Evolutionary conservation across 2,329 filamentous ascomycete species (phyloP).

Genomic region (Hymenoscyphus fraxineus): DNA sequence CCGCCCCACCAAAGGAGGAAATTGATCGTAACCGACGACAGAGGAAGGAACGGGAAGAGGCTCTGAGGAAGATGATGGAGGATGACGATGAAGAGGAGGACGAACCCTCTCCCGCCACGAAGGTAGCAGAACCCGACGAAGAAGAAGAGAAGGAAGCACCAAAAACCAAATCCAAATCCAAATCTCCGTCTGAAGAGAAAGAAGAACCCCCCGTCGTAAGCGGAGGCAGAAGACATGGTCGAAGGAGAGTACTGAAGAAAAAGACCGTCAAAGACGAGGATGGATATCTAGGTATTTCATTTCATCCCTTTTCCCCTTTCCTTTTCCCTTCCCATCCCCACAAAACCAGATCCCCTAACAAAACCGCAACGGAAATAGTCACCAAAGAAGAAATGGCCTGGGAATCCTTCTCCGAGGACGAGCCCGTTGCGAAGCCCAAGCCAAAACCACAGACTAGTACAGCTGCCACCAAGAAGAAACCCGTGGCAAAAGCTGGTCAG

Average conservation of each 20-base stretch:
- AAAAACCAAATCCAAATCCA: constrained; percentile 31
- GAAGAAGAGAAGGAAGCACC: constrained; percentile 31
- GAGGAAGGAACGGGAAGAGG: constrained; percentile 62
- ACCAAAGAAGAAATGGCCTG: constrained; percentile 80
- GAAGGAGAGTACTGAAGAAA: constrained; percentile 80
- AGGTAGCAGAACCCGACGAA: constrained; percentile 49
- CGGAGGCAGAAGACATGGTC: constrained; percentile 69
- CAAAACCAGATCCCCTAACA: not conserved
- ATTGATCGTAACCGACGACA: constrained; percentile 38
- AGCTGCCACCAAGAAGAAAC: constrained; percentile 46
- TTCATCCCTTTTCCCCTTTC: not conserved
- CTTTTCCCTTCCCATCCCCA: constrained; percentile 13
- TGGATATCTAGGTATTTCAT: constrained; percentile 73
- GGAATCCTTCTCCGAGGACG: constrained; percentile 93
- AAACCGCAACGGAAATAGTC: constrained; percentile 47
- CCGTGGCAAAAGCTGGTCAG: constrained; percentile 56
- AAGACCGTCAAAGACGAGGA: constrained; percentile 83
- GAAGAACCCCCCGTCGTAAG: constrained; percentile 41
- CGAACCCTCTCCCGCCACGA: constrained; percentile 42
- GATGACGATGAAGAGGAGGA: constrained; percentile 52
- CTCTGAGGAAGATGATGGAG: constrained; percentile 73
- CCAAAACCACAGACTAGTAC: constrained; percentile 41
- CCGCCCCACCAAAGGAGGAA: constrained; percentile 36
- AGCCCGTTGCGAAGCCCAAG: constrained; percentile 59
- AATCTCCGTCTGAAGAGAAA: constrained; percentile 38